Evolutionary conservation across 2,329 filamentous ascomycete species (phyloP).

Genomic region (Ascochyta fabae): DNA sequence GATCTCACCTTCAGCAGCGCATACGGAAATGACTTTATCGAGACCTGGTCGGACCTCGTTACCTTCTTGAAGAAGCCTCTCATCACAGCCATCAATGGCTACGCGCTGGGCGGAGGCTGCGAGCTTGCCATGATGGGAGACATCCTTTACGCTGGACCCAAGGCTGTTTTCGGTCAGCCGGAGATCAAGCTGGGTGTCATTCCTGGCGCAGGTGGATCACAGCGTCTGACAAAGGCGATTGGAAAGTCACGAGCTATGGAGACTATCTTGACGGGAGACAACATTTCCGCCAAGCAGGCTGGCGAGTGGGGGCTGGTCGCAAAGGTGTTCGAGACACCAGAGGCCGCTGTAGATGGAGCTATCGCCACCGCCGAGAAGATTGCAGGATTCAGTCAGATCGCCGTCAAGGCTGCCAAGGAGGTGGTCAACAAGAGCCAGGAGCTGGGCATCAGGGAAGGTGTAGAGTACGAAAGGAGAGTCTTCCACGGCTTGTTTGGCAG

Average conservation of each 20-base stretch:
- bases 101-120: constrained; percentile 93
- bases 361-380: constrained; percentile 88
- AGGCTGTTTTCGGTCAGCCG: constrained; percentile 92
- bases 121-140: constrained; percentile 98
- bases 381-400: constrained; percentile 83
- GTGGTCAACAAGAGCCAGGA: constrained; percentile 99
- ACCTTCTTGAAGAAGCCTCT: constrained; percentile 89
- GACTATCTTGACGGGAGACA: constrained; percentile 59
- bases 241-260: constrained; percentile 57
- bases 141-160: constrained; percentile 85
- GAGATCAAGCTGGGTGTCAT: constrained; percentile 96
- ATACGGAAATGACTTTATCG: constrained; percentile 91
- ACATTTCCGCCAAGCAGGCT: constrained; percentile 83
- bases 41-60: constrained; percentile 87
- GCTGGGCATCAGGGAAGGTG: constrained; percentile 81
- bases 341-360: constrained; percentile 81
- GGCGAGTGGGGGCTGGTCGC: constrained; percentile 91
- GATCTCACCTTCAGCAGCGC: constrained; percentile 86
- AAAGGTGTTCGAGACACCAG: constrained; percentile 77
- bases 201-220: constrained; percentile 88
- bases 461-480: constrained; percentile 91
- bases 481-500: constrained; percentile 95
- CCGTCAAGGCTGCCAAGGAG: constrained; percentile 90
- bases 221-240: constrained; percentile 77
- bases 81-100: constrained; percentile 91